Percentiles rank a stretch among this genome's conserved stretches.
Conservation (phyloP, 331 rosid species). For the Prunus yedoensis region DNA sequence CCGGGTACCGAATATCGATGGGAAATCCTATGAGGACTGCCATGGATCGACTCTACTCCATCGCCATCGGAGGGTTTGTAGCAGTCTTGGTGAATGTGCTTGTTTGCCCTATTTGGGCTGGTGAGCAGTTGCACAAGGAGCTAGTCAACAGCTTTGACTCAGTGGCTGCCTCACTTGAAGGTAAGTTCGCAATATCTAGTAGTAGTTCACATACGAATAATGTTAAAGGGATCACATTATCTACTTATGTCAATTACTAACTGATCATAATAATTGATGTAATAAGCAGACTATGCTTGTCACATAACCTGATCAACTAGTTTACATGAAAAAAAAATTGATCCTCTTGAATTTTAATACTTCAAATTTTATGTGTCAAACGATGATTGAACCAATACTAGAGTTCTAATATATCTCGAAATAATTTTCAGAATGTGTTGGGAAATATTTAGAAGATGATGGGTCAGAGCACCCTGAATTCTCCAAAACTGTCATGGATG, state of each 20-base stretch:
- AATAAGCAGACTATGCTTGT: background rate
- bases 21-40: slow-evolving; percentile 62
- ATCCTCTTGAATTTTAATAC: too few species aligned
- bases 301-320: background rate
- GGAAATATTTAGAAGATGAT: slow-evolving; percentile 58
- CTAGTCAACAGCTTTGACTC: slow-evolving; percentile 49
- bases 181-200: slow-evolving; percentile 14
- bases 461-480: slow-evolving; percentile 42
- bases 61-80: slow-evolving; percentile 67
- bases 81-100: slow-evolving; percentile 61
- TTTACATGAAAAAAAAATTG: too few species aligned
- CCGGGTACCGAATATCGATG: slow-evolving; percentile 54
- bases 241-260: background rate
- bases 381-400: background rate
- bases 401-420: background rate
- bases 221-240: background rate
- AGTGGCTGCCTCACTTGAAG: slow-evolving; percentile 72
- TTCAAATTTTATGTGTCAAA: background rate
- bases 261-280: background rate
- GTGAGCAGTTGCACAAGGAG: slow-evolving; percentile 59
- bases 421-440: slow-evolving; percentile 50
- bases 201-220: background rate
- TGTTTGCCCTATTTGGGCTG: slow-evolving; percentile 77
- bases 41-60: slow-evolving; percentile 59
- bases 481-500: slow-evolving; percentile 48